These are phyloP conservation scores for Teratosphaeria pseudoeucalypti DNA, from an alignment of 2,329 filamentous ascomycete species.

Conservation along the genomic window DNA sequence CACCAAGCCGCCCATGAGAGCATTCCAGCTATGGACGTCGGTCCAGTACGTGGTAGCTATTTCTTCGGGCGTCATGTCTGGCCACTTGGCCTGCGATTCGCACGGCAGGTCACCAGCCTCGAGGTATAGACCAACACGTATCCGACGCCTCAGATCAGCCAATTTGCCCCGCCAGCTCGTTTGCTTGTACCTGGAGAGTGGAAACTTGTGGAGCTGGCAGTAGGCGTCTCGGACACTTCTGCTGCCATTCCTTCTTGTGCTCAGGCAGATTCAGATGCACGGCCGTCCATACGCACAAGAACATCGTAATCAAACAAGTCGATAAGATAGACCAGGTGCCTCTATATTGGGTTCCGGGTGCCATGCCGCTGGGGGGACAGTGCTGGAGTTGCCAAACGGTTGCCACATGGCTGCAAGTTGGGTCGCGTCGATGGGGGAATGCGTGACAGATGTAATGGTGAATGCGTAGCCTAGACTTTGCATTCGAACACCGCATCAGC, in stretches of 20 bases:
- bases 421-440: no score
- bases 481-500: no score
- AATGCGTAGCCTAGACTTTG: no score
- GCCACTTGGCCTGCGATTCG: neutral
- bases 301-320: slow-evolving; percentile 7
- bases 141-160: neutral
- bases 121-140: neutral
- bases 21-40: slow-evolving; percentile 10
- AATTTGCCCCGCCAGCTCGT: neutral
- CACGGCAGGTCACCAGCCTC: neutral
- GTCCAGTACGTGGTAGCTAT: slow-evolving; percentile 6
- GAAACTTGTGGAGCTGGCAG: neutral
- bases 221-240: neutral
- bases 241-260: slow-evolving; percentile 1
- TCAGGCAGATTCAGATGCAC: slow-evolving; percentile 11
- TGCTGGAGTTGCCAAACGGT: neutral
- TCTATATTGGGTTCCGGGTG: slow-evolving; percentile 7
- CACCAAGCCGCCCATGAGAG: slow-evolving; percentile 12
- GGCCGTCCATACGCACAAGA: slow-evolving; percentile 10
- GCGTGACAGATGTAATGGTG: no score
- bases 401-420: neutral
- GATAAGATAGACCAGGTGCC: slow-evolving; percentile 9
- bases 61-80: neutral
- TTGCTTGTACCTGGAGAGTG: neutral
- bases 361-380: slow-evolving; percentile 1